A percentile compares a stretch with the other conserved stretches of the same genome.
phyloP scores from a whole-genome alignment of 73 alveolate species.

The Paramecium octaurelia region DNA sequence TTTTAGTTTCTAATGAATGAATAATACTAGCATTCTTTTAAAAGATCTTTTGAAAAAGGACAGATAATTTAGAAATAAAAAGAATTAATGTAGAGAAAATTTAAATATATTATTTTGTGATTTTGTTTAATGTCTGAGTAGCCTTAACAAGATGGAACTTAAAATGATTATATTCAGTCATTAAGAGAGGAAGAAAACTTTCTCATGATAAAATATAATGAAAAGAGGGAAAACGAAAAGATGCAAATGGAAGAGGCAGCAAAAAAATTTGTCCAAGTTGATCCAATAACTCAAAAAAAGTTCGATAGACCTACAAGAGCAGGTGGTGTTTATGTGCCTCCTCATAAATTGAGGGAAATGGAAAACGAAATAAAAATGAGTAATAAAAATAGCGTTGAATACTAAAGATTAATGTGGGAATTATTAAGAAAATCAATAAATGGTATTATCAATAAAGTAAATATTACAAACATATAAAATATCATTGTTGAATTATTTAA shows the following conservation, averaged over 20 bases:
- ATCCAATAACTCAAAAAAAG: neutral
- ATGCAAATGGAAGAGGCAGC: slow-evolving; percentile 31
- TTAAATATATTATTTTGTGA: neutral
- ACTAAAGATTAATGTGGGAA: slow-evolving; percentile 99
- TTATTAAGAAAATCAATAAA: slow-evolving; percentile 94
- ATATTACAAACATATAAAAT: slow-evolving; percentile 85
- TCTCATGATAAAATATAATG: slow-evolving; percentile 15
- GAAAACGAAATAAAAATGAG: slow-evolving; percentile 86
- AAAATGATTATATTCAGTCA: slow-evolving; percentile 1
- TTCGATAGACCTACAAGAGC: slow-evolving; percentile 62
- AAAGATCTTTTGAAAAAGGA: neutral
- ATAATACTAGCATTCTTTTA: too few relatives aligned
- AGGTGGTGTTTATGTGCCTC: slow-evolving; percentile 98
- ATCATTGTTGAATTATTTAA: slow-evolving; percentile 95
- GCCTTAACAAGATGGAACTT: neutral
- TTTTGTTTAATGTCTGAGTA: neutral
- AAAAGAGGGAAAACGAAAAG: slow-evolving; percentile 11
- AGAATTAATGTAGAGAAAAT: neutral
- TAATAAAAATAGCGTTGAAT: slow-evolving; percentile 91
- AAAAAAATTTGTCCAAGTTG: neutral
- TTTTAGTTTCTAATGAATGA: too few relatives aligned
- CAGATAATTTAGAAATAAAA: neutral
- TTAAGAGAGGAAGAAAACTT: slow-evolving; percentile 37
- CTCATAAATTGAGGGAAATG: slow-evolving; percentile 86
- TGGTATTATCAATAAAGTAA: slow-evolving; percentile 96